Conservation (phyloP, 148 eudicot genomes). For the Fagopyrum tataricum region DNA sequence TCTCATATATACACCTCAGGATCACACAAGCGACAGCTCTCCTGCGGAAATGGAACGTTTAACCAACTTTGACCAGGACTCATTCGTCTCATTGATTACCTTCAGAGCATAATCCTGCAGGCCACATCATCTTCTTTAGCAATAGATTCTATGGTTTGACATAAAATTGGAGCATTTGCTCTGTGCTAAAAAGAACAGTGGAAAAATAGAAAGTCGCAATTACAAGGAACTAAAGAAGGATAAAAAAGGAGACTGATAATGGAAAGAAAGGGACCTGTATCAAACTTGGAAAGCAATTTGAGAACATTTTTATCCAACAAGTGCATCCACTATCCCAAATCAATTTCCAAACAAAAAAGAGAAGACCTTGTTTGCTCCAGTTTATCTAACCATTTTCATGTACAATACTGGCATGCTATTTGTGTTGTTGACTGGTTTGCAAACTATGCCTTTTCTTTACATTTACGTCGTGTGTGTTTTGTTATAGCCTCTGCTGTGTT, state of each 20-base stretch:
- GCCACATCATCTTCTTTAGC: neutral
- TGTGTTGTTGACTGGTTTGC: too few species aligned
- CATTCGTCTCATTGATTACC: constrained; percentile 84
- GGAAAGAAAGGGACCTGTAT: neutral
- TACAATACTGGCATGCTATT: too few species aligned
- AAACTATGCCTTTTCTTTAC: too few species aligned
- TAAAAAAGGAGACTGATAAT: neutral
- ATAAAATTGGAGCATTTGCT: neutral
- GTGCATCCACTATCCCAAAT: neutral
- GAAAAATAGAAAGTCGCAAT: neutral
- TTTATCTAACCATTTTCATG: too few species aligned
- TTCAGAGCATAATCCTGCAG: constrained; percentile 87
- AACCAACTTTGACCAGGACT: constrained; percentile 89
- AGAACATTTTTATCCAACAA: neutral
- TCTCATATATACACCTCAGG: neutral
- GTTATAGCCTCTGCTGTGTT: too few species aligned
- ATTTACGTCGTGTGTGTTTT: too few species aligned
- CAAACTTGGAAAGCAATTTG: neutral
- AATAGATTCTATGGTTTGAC: neutral
- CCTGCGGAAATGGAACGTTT: constrained; percentile 86
- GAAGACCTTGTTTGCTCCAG: too few species aligned
- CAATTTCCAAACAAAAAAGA: too few species aligned
- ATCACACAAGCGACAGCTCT: constrained; percentile 70
- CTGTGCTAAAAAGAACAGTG: neutral
- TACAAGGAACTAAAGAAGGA: neutral